Base-by-base conservation (phyloP, 257 asterid species). In the Jaltomata sinuosa region DNA sequence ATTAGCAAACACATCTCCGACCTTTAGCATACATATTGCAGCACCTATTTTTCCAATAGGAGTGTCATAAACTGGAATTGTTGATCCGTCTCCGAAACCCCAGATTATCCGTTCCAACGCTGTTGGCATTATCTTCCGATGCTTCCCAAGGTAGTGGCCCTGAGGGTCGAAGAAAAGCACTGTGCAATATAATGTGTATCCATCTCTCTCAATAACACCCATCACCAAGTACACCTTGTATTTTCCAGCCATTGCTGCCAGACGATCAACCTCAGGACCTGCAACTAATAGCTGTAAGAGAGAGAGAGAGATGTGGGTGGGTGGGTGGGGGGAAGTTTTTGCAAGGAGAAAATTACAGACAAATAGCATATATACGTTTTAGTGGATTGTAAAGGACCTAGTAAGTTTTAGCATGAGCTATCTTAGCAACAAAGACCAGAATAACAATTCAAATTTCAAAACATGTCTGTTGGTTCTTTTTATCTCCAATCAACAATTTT, bases 71-170 rank as follows among this genome's bases (percentile, higher is more conserved):
- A 94, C 97, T 5, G 98, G 99, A 86, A 95, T 93, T 22, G 98
- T 97, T 27, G 98, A 94, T 16, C 99, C 99, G 81, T 97, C 99
- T 49, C 99, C 98, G 25, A 94, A 97, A 64, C 99, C 98, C 99
- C 98, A 97, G 62, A 97, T 93, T 57, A 97, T 89, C 69, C 97
- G 97, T 78, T 97, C 98, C 68, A 97, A 85, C 19, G 95, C 97
- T 8, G 97, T 94, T 19, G 98, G 98, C 98, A 94, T 94, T 84
- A 97, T 50, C 88, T 97, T 97, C 80, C 97, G 91, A 87, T 97
- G 99, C 90, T 97, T 94, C 82, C 99, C 99, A 8, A 97, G 95
- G 89, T 85, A 94, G 62, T 27, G 91, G 64, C 98, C 98, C 87
- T 90, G 97, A 84, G 97, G 82, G 78, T 95, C 94, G 31, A 97